Evolutionary conservation across 345 rosid genomes (phyloP).

Genomic region (Dipteronia sinensis): DNA sequence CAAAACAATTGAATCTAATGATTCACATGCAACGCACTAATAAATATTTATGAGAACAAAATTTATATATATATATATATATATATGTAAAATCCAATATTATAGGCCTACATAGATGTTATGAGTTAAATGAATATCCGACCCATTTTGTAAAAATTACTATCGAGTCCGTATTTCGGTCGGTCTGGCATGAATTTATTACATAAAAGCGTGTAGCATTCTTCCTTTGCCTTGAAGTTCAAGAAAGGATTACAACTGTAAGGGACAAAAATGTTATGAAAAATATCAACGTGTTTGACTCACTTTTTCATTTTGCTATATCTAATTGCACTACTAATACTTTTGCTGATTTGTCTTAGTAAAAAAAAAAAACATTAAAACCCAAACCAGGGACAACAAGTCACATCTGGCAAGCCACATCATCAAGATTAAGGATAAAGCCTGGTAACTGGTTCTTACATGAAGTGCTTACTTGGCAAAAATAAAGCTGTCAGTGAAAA

Average conservation of each 20-base stretch:
- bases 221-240: background rate
- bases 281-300: background rate
- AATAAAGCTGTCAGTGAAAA: slow-evolving; percentile 1
- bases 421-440: background rate
- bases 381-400: background rate
- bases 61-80: too few relatives aligned
- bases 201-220: background rate
- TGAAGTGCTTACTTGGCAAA: background rate
- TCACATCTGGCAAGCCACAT: slow-evolving; percentile 19
- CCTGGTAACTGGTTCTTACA: background rate
- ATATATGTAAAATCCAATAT: too few relatives aligned
- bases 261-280: background rate
- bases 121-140: too few relatives aligned
- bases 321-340: background rate
- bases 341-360: too few relatives aligned
- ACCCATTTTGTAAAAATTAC: too few relatives aligned
- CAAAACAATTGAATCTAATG: too few relatives aligned
- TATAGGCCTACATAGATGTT: too few relatives aligned
- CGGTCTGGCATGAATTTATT: background rate
- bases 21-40: too few relatives aligned
- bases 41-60: too few relatives aligned
- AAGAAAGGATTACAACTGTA: background rate
- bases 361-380: too few relatives aligned
- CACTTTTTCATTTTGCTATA: background rate
- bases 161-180: too few relatives aligned